These are phyloP conservation scores for Tuber brumale DNA, from an alignment of 495 filamentous ascomycete species.

Conservation along the genomic window DNA sequence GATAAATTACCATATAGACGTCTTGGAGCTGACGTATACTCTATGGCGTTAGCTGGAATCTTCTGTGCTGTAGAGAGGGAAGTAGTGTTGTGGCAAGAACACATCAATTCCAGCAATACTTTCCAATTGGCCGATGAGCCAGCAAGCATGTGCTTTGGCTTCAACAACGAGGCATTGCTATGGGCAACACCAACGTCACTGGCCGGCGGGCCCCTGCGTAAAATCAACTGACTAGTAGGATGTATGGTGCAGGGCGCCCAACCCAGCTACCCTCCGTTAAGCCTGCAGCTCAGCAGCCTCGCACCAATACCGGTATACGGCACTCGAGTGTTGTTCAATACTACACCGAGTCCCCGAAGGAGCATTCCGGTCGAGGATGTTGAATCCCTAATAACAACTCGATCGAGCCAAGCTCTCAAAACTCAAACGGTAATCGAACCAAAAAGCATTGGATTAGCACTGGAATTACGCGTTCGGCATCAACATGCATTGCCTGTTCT, in stretches of 20 bases:
- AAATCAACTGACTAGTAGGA: neutral
- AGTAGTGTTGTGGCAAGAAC: neutral
- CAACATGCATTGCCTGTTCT: neutral
- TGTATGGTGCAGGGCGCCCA: neutral
- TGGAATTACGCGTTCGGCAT: neutral
- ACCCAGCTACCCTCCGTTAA: neutral
- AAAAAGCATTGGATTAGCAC: neutral
- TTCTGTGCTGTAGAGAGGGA: neutral
- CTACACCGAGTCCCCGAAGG: neutral
- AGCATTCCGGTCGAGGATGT: neutral
- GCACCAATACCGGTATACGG: neutral
- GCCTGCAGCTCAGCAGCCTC: neutral
- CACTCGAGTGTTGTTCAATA: neutral
- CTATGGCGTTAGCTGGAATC: neutral
- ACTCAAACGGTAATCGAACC: neutral
- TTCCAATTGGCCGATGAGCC: neutral
- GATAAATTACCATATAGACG: neutral
- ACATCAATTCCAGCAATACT: neutral
- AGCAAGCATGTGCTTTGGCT: neutral
- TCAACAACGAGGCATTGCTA: neutral
- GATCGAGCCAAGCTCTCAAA: neutral
- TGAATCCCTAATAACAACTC: neutral
- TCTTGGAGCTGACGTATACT: neutral
- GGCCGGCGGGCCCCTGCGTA: neutral
- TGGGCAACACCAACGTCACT: neutral